Conservation (phyloP, 345 rosid species). For the Isatis tinctoria region DNA sequence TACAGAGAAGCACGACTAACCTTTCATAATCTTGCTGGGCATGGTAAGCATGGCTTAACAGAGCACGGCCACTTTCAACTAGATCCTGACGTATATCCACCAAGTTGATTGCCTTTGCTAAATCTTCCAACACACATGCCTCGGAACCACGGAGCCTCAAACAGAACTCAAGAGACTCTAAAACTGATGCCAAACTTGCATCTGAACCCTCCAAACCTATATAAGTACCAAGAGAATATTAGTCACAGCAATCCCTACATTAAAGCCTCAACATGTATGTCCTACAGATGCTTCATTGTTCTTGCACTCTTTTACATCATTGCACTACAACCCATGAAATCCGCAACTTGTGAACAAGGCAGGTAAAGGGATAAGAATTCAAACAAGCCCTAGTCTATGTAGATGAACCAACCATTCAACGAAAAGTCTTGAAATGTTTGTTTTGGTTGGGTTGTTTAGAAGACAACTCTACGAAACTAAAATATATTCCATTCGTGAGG, state of each 20-base stretch:
- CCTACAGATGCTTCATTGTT: not conserved
- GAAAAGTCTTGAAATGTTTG: not conserved
- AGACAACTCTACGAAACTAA: not conserved
- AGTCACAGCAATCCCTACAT: not conserved
- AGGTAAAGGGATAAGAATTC: not conserved
- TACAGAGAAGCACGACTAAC: slow-evolving; percentile 30
- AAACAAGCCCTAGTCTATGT: not conserved
- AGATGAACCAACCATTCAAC: not conserved
- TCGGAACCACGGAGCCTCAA: slow-evolving; percentile 92
- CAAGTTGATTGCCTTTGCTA: slow-evolving; percentile 77
- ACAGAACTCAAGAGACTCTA: slow-evolving; percentile 84
- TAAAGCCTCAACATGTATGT: not conserved
- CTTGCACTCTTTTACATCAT: not conserved
- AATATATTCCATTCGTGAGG: not conserved
- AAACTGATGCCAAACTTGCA: slow-evolving; percentile 77
- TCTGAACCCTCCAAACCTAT: slow-evolving; percentile 86
- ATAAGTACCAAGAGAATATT: not conserved
- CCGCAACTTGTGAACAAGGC: not conserved
- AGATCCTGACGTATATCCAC: slow-evolving; percentile 75
- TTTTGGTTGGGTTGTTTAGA: not conserved
- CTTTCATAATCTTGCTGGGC: slow-evolving; percentile 86
- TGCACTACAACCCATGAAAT: not conserved
- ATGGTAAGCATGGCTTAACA: slow-evolving; percentile 68
- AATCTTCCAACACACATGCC: slow-evolving; percentile 80
- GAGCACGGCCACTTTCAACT: slow-evolving; percentile 75